Percentiles rank a stretch among this genome's conserved stretches.
phyloP scores from a whole-genome alignment of 1,284 basidiomycete species.

The Cutaneotrichosporon sp. region DNA sequence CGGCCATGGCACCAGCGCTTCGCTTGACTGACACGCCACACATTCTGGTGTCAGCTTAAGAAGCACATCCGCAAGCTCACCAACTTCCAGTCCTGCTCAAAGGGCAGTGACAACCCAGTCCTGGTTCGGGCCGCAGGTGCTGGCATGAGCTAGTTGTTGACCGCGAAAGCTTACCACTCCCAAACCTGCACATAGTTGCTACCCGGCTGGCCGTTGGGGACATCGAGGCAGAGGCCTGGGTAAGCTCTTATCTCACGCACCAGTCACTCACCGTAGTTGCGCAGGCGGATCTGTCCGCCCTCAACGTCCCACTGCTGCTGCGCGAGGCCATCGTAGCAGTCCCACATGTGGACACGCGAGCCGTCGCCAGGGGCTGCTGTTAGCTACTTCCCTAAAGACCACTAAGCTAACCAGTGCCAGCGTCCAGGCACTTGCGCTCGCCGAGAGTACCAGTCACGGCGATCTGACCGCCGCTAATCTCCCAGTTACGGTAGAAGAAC shows the following conservation, averaged over 20 bases:
- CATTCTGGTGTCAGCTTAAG: no score
- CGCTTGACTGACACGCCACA: no score
- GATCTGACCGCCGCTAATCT: not conserved
- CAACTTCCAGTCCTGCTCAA: not conserved
- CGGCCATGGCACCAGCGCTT: no score
- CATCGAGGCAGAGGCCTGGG: slow-evolving; percentile 4
- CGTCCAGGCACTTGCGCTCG: slow-evolving; percentile 8
- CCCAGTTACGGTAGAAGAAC: slow-evolving; percentile 3
- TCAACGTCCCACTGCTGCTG: slow-evolving; percentile 1
- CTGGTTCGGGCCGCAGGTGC: slow-evolving; percentile 4
- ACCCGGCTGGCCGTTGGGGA: not conserved
- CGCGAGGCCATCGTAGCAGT: slow-evolving; percentile 3
- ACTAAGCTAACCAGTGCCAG: not conserved
- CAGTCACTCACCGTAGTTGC: not conserved
- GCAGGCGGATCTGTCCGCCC: not conserved
- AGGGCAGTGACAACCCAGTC: not conserved
- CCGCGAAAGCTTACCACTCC: not conserved
- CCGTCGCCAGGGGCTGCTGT: not conserved
- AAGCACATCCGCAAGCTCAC: no score
- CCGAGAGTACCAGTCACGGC: not conserved
- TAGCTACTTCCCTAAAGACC: not conserved
- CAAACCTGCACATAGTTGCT: slow-evolving; percentile 9
- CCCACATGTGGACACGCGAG: slow-evolving; percentile 6
- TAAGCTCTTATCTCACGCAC: not conserved
- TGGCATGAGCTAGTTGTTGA: not conserved